A percentile compares a stretch with the other conserved stretches of the same genome.
Conservation (phyloP, 257 asterid species). For the Solanum pinnatisectum region DNA sequence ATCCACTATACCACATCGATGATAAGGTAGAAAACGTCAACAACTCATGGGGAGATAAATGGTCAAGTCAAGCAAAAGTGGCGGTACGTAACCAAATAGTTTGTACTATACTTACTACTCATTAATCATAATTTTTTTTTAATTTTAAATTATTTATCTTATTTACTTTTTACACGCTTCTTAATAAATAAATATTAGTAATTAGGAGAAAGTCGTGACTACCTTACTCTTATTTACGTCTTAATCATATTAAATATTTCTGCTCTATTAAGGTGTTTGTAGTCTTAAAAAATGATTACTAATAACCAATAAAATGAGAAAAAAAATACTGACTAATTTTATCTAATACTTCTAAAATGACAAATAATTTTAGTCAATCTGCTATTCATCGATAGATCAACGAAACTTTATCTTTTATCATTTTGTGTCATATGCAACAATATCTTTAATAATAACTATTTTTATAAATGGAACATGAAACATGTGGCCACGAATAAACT, state of each 20-base stretch:
- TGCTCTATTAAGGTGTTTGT: not conserved
- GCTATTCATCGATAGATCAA: not conserved
- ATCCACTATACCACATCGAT: too few species aligned
- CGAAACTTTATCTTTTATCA: not conserved
- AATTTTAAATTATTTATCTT: not conserved
- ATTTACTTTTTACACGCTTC: not conserved
- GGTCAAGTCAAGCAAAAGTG: not conserved
- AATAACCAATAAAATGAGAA: not conserved
- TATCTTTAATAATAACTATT: not conserved
- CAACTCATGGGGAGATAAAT: not conserved
- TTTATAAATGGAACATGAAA: not conserved
- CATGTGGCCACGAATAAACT: not conserved
- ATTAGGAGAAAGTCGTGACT: not conserved
- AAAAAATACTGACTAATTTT: not conserved
- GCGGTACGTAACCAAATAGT: not conserved
- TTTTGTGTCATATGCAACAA: fast-evolving
- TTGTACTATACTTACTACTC: not conserved
- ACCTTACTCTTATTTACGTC: not conserved
- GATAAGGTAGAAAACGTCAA: not conserved
- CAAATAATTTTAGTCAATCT: not conserved
- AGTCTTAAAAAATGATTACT: not conserved
- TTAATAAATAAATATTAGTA: not conserved
- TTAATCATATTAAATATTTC: not conserved
- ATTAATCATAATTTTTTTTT: not conserved
- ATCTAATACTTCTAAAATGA: not conserved